Conservation (phyloP, 2,329 filamentous ascomycete species). For the Xylaria sp. region DNA sequence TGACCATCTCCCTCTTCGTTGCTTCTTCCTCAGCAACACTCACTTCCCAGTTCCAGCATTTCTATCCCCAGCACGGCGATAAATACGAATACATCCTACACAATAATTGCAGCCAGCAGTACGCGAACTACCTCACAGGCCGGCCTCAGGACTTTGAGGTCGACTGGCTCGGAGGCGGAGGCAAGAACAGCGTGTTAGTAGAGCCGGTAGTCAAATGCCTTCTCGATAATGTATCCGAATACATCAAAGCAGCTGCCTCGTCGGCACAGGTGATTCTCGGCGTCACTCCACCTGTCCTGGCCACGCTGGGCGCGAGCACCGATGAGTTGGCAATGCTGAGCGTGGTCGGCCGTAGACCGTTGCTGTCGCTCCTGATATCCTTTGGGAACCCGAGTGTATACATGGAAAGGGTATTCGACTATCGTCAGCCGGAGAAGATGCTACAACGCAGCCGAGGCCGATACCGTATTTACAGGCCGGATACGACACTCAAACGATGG, state of each 20-base stretch:
- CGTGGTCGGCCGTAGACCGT: constrained; percentile 37
- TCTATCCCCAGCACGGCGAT: constrained; percentile 38
- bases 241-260: constrained; percentile 40
- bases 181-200: constrained; percentile 28
- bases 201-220: constrained; percentile 40
- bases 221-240: constrained; percentile 40
- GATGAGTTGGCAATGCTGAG: constrained; percentile 41
- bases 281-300: constrained; percentile 40
- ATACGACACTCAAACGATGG: not conserved
- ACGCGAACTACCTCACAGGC: constrained; percentile 39
- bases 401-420: constrained; percentile 39
- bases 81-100: constrained; percentile 38
- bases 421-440: constrained; percentile 33
- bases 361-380: constrained; percentile 39
- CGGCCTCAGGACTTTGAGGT: constrained; percentile 32
- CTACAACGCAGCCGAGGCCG: constrained; percentile 18
- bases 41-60: constrained; percentile 40
- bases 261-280: constrained; percentile 43
- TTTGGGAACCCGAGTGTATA: constrained; percentile 40
- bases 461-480: constrained; percentile 9
- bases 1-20: constrained; percentile 16
- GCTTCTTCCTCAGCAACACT: constrained; percentile 15
- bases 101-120: constrained; percentile 39
- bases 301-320: constrained; percentile 36
- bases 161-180: constrained; percentile 39